A percentile compares a stretch with the other conserved stretches of the same genome.
Conservation (phyloP, 139 green algal genomes). For the Coelastrella sp. region DNA sequence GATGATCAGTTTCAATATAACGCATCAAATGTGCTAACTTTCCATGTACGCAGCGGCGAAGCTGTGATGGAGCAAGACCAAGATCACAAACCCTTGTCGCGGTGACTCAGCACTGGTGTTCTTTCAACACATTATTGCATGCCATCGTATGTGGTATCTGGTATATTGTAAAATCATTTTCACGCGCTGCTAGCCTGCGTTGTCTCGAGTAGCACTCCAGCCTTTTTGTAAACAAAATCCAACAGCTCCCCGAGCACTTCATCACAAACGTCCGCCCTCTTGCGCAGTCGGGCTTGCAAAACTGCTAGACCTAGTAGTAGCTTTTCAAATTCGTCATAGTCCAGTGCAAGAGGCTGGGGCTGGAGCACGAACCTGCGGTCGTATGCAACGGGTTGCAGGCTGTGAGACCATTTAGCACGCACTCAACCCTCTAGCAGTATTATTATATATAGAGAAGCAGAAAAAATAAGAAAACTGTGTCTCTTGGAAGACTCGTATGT, state of each 20-base stretch:
- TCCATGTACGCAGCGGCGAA: too few relatives aligned
- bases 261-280: conserved; percentile 62
- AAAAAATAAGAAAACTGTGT: too few relatives aligned
- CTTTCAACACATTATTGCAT: too few relatives aligned
- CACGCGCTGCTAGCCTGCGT: not conserved
- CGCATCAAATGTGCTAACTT: too few relatives aligned
- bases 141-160: too few relatives aligned
- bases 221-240: conserved; percentile 77
- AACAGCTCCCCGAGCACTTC: conserved; percentile 80
- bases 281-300: conserved; percentile 26
- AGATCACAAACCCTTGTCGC: too few relatives aligned
- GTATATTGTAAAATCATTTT: not conserved
- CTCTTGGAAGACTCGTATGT: not conserved
- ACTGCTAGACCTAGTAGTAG: conserved; percentile 74
- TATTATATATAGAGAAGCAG: too few relatives aligned
- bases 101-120: too few relatives aligned
- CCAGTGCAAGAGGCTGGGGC: conserved; percentile 67
- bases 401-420: not conserved
- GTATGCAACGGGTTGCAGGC: not conserved
- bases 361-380: conserved; percentile 57
- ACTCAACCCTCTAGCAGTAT: too few relatives aligned
- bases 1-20: too few relatives aligned
- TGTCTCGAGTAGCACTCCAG: conserved; percentile 62
- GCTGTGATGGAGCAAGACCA: too few relatives aligned
- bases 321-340: conserved; percentile 82